Conservation (phyloP, 345 rosid genomes). For the Excoecaria agallocha region DNA sequence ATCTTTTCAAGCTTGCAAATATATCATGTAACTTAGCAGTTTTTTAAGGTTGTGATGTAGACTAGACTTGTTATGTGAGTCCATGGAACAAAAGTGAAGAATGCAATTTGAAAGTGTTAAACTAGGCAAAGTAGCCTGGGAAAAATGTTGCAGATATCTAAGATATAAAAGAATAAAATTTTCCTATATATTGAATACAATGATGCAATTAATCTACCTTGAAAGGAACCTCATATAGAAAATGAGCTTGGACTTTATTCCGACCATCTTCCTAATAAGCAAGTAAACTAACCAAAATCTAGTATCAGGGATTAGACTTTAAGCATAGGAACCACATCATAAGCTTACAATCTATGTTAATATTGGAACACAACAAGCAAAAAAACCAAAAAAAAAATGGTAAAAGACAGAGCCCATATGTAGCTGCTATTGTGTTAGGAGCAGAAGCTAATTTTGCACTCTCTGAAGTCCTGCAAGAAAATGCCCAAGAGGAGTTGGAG, state of each 20-base stretch:
- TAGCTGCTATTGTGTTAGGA: slow-evolving; percentile 35
- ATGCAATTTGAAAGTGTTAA: not conserved
- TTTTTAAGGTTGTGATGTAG: not conserved
- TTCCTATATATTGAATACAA: not conserved
- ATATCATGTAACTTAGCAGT: not conserved
- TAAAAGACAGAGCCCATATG: no score
- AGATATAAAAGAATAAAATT: not conserved
- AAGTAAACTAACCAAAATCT: not conserved
- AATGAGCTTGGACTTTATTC: not conserved
- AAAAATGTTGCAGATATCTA: not conserved
- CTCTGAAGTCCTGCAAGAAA: slow-evolving; percentile 33
- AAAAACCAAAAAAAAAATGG: slow-evolving; percentile 2
- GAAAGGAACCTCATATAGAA: not conserved
- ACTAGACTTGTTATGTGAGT: not conserved
- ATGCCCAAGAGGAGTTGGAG: no score
- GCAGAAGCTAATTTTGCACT: slow-evolving; percentile 34
- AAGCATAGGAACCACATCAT: not conserved
- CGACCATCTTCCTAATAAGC: not conserved
- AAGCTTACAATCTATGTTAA: not conserved
- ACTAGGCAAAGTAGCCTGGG: not conserved
- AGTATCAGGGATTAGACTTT: not conserved
- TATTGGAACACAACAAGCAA: not conserved
- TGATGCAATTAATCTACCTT: not conserved
- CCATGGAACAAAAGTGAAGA: not conserved
- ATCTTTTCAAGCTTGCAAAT: not conserved